These are phyloP conservation scores for Cajanus cajan DNA, from an alignment of 306 rosid species.

Conservation along the genomic window DNA sequence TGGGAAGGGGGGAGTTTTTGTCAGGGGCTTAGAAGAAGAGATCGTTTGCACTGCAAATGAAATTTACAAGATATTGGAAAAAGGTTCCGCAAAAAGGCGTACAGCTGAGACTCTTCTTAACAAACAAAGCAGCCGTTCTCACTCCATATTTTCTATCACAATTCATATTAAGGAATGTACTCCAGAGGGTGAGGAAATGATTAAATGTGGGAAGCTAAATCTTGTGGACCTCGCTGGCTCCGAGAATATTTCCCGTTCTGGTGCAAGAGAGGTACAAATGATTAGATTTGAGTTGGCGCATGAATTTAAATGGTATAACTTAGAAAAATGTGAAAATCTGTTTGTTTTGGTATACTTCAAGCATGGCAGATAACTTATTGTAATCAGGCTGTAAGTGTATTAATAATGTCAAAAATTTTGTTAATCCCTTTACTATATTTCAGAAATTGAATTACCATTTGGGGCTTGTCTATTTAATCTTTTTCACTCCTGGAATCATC, in stretches of 20 bases:
- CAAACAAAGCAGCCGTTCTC: conserved; percentile 99
- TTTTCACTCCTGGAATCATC: neutral
- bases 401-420: neutral
- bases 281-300: conserved; percentile 20
- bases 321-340: conserved; percentile 8
- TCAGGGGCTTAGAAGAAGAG: conserved; percentile 99
- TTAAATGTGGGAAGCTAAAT: conserved; percentile 95
- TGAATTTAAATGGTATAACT: conserved; percentile 11
- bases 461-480: neutral
- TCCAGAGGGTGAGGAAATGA: conserved; percentile 99
- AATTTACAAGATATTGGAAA: conserved; percentile 96
- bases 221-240: conserved; percentile 99
- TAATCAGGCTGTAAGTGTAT: conserved; percentile 1
- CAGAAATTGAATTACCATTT: neutral
- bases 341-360: neutral
- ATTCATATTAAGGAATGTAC: conserved; percentile 98
- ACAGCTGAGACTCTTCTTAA: conserved; percentile 99
- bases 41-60: conserved; percentile 97
- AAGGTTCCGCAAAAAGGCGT: conserved; percentile 97
- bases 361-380: conserved; percentile 1
- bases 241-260: conserved; percentile 98
- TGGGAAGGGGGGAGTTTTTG: conserved; percentile 98
- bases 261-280: conserved; percentile 91
- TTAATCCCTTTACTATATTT: neutral
- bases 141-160: conserved; percentile 98